Base-by-base conservation (phyloP, 768 basidiomycete genomes). In the Termitomyces sp. region DNA sequence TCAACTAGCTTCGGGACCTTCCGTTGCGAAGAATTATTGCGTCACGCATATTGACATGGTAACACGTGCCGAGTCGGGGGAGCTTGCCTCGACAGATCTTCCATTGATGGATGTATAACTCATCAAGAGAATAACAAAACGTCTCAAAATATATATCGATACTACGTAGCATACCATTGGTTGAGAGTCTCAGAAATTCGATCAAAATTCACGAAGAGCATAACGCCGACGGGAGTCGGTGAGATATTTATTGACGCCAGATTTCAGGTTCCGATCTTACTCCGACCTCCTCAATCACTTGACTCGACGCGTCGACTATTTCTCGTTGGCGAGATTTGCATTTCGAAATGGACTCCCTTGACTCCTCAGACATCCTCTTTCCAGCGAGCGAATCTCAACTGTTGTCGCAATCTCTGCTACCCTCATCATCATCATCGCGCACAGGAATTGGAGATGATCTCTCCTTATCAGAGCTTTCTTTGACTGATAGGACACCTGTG, bases 391-490 rank as follows among this genome's bases (percentile, higher is more conserved):
- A 59, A 41, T 63, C 72, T 42, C 70, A 60, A 51, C 61, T 75
- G 39, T 60, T 75, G 50, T 74, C 73, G 13, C 67, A 72, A 53
- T 69, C 72, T 15, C 66, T 66, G 20, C 56, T 67, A 13, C 65
- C 65, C 37, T 68, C 68, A 4, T 65, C 63, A 50, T 65, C 59
- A 24, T 69, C 60, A 18, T 69, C 68, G 24, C 53, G 66, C 34
- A 68, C 68, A 29, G 70, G 67, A 44, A 64, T 65, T 9, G 66
- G 66, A 28, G 65, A 69, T 48, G 74, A 75, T 62, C 64, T 75
- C 12, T 75, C 73, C 9, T 60, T 74, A 54, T 74, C 73, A 20
- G 75, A 77, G 60, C 62, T 77, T 20, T 74, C 71, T 28, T 53
- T 76, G 26, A 60, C 67, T 26, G 69, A 72, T 58, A 64, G 64